Base-by-base conservation (phyloP, 306 rosid genomes). In the Castanospermum australe region DNA sequence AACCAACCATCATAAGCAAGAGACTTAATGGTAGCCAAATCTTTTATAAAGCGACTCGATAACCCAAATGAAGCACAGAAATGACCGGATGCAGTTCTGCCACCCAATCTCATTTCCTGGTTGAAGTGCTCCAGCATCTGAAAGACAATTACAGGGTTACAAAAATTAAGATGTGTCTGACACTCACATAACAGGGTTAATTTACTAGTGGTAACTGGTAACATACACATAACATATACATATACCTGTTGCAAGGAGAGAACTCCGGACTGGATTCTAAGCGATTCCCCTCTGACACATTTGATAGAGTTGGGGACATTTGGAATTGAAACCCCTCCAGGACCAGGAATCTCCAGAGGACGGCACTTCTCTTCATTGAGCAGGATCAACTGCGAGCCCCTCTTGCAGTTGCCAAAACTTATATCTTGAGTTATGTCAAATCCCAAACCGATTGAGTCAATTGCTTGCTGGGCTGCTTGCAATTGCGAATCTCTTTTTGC, bases 101-200 rank as follows among this genome's bases (percentile, higher is more conserved):
- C 94, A 45, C 76, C 84, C 70, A 88, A 75, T 44, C 86, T 79
- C 81, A 91, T 88, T 78, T 91, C 93, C 86, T 87, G 92, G 84
- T 93, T 93, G 89, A 92, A 91, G 75, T 91, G 97, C 86, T 87
- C 88, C 84, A 93, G 90, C 98, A 93, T 93, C 98, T 93, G 86
- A 81, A 76, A 39, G 8, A 47, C 44, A 55, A 41, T 1, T 9
- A 55, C 18, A 33, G 9, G 71, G 35, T 32, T 55, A 60, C 73
- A 61, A 20, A 28, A 57, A 48, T 1, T 8, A 47, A 5, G 56
- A 67, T 33, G 44, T 18, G 17, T 71, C 48, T 52, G 24, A 18
- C 20, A 7, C 21, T 36, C 15, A 21, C n/a, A n/a, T n/a, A n/a
- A n/a, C 24, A 73, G 54, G 14, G 8, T 20, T 41, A 48, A 24